Evolutionary conservation across 1,284 basidiomycete genomes (phyloP), one percentile per base, ranked within the genome.

Genomic region (Apiotrichum akiyoshidainum): DNA sequence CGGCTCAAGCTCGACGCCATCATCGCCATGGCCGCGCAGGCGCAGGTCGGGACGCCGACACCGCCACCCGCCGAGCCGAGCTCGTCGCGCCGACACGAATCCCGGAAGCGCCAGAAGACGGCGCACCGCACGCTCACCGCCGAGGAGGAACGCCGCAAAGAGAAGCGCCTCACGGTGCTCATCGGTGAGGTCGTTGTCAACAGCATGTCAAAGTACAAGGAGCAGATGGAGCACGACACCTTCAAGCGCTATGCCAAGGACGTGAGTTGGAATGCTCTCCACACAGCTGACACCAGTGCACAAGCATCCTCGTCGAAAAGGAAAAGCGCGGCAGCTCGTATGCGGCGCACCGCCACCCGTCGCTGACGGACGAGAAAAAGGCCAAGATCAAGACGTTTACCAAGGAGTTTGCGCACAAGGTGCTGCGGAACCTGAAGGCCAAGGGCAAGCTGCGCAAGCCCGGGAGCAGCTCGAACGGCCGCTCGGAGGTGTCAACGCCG

Each of bases 171-270:
- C 63, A 76, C 86, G 65, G 92, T 91, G 75, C 82, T 97, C 22
- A 85, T 99, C 10, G 89, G 92, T 22, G 86, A 87, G 16, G 83
- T 96, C 2, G 94, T 98, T 34, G 95, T 99, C 42, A 87, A 86
- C 72, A 86, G 83, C 60, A 92, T 98, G 90, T 90, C 87, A 54
- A 95, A 93, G 79, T 87, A 96, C 74, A 84, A 86, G 65, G 83
- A 87, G 57, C 80, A 86, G 58, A 83, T 98, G 78, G 87, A 90
- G 57, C 84, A 86, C 57, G 92, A 96, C 6, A 79, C 83, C 54
- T 98, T 99, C 83, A 99, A 99, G 82, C 88, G 87, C 71, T 87
- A 96, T 71, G 95, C 96, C 8, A 92, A 92, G 72, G 92, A 98
- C 84, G 93, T 92, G 65, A 64, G 83, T 79, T 7, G 17, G 9